Conservation (phyloP, 345 rosid species). For the Leavenworthia alabamica region DNA sequence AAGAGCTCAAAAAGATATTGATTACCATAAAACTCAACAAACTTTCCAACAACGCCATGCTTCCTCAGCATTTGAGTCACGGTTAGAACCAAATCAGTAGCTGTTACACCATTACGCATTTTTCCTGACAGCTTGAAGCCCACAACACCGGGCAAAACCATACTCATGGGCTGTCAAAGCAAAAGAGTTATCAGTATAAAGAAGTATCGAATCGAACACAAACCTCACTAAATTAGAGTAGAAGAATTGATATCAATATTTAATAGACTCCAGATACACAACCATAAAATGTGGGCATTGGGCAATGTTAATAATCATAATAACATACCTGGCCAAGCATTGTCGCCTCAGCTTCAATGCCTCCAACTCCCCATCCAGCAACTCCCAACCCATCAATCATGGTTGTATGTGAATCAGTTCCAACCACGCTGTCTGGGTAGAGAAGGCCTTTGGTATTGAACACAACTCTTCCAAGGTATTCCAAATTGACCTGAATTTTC, state of each 20-base stretch:
- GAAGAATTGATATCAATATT: no score
- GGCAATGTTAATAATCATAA: no score
- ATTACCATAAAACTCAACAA: conserved; percentile 96
- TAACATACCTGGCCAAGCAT: conserved; percentile 94
- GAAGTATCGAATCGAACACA: background rate
- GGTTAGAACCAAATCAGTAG: conserved; percentile 95
- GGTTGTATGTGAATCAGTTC: conserved; percentile 98
- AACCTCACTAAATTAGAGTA: no score
- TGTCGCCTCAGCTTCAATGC: conserved; percentile 97
- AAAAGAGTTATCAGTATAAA: no score
- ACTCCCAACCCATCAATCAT: conserved; percentile 99
- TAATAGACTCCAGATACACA: background rate
- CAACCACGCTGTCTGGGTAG: conserved; percentile 97
- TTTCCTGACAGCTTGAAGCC: conserved; percentile 93
- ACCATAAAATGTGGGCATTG: background rate
- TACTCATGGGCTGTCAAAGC: conserved; percentile 85
- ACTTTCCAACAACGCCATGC: conserved; percentile 99
- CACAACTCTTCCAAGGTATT: conserved; percentile 95
- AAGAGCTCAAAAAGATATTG: conserved; percentile 15
- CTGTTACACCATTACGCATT: conserved; percentile 79
- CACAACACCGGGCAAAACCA: conserved; percentile 99
- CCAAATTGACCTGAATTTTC: conserved; percentile 85
- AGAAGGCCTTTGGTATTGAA: conserved; percentile 71
- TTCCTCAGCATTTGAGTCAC: conserved; percentile 98
- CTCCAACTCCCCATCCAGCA: conserved; percentile 99